Base-by-base conservation (phyloP, 129 eudicot species). In the Gnaphalium uliginosum region DNA sequence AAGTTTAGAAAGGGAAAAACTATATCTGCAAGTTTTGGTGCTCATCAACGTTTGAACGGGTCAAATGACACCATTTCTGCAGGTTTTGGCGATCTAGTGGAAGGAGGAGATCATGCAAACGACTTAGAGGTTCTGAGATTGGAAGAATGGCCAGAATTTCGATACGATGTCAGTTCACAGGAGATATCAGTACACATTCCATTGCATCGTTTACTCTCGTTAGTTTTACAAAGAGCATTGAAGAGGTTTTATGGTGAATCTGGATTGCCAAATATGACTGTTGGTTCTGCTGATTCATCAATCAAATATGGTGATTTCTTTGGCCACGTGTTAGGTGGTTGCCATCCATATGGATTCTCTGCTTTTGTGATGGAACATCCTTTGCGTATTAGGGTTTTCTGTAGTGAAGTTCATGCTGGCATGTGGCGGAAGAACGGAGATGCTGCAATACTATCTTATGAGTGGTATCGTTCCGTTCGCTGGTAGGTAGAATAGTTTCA, bases 341-440 rank as follows among this genome's bases (percentile, higher is more conserved):
- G 93, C 81, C 97, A 95, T 70, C 92, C 99, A 33, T 63, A 64
- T 62, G 99, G 99, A 32, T 95, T 91, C 79, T 91, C 99, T 54
- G 91, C 90, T 19, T 91, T 84, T 80, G 82, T 95, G 39, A 91
- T 95, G 99, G 99, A 95, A 81, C 96, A 95, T 85, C 96, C 96
- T 76, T 69, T 95, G 66, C 89, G 93, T 39, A 86, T 88, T 75
- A 89, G 94, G 82, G 99, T 91, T 46, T 95, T 95, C 79, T 95
- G 99, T 69, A 89, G 97, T 18, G 86, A 95, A 84, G 97, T 95
- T 77, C 96, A 83, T 81, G 97, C 99, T 79, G 97, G 99, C 22
- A 91, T 95, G 97, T 95, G 99, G 99, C 83, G 96, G 62, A 86
- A 86, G 73, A 91, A 95, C 81, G 99, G 96, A n/a, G 99, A 95